phyloP scores from a whole-genome alignment of 1,284 basidiomycete species.

The Leccinum brunneo-olivaceum region DNA sequence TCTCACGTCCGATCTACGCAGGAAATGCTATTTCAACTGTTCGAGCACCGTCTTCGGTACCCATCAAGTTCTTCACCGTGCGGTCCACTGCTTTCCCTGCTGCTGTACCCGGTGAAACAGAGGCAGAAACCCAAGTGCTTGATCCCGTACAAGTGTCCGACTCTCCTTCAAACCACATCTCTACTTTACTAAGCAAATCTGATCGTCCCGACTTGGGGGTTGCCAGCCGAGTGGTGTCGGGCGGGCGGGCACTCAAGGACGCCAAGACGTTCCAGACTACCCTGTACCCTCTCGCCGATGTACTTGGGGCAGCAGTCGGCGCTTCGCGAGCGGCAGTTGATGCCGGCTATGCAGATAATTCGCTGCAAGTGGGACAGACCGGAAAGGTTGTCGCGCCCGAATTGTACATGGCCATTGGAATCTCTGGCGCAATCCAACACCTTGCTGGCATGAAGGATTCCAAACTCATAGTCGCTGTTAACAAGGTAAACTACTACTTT shows the following conservation, averaged over 20 bases:
- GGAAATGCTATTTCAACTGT: constrained; percentile 97
- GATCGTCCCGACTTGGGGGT: constrained; percentile 90
- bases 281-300: constrained; percentile 87
- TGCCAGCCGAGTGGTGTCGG: constrained; percentile 87
- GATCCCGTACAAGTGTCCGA: constrained; percentile 63
- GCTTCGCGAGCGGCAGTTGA: constrained; percentile 97
- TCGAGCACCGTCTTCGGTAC: constrained; percentile 65
- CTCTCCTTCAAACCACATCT: constrained; percentile 69
- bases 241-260: constrained; percentile 93
- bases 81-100: constrained; percentile 91
- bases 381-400: constrained; percentile 95
- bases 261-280: constrained; percentile 87
- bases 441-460: constrained; percentile 99
- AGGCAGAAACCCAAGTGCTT: constrained; percentile 54
- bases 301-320: constrained; percentile 91
- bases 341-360: constrained; percentile 97
- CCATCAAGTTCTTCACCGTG: constrained; percentile 92
- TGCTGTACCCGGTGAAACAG: constrained; percentile 46
- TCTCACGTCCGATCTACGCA: constrained; percentile 94
- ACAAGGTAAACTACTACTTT: constrained; percentile 60
- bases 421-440: constrained; percentile 97
- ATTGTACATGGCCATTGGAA: constrained; percentile 93
- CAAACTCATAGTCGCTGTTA: constrained; percentile 96
- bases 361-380: constrained; percentile 97
- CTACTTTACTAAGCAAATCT: constrained; percentile 84